Conservation (phyloP, 306 rosid species). For the Hippophae tibetana region DNA sequence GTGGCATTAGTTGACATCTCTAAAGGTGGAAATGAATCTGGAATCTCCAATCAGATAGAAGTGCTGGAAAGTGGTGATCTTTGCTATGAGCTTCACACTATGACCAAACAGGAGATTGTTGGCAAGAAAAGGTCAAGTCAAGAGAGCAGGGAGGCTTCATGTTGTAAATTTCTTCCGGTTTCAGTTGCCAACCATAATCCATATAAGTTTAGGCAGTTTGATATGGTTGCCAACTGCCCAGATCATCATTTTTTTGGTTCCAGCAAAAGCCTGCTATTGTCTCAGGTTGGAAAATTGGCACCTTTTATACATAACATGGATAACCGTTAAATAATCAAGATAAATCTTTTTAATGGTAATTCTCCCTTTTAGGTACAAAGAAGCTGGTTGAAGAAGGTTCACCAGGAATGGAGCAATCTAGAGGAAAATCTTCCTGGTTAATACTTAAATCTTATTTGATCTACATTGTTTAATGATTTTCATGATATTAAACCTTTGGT, state of each 20-base stretch:
- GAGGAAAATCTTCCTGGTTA: slow-evolving; percentile 83
- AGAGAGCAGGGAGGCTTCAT: slow-evolving; percentile 21
- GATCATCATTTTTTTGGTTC: slow-evolving; percentile 67
- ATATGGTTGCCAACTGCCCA: slow-evolving; percentile 50
- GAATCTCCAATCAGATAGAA: slow-evolving; percentile 30
- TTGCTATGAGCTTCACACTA: slow-evolving; percentile 27
- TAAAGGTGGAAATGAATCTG: slow-evolving; percentile 41
- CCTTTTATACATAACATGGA: background rate
- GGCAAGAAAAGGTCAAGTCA: slow-evolving; percentile 23
- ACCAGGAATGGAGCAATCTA: slow-evolving; percentile 83
- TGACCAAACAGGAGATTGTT: slow-evolving; percentile 21
- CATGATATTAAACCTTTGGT: background rate
- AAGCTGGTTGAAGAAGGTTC: slow-evolving; percentile 81
- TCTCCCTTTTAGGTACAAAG: slow-evolving; percentile 43
- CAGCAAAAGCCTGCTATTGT: slow-evolving; percentile 37
- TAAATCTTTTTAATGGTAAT: slow-evolving; percentile 5
- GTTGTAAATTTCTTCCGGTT: slow-evolving; percentile 22
- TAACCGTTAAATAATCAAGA: slow-evolving; percentile 5
- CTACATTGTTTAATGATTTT: slow-evolving; percentile 3
- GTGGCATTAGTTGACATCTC: slow-evolving; percentile 33
- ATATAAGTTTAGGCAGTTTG: slow-evolving; percentile 54
- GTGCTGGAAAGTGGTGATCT: slow-evolving; percentile 29
- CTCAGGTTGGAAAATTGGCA: slow-evolving; percentile 54
- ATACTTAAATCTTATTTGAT: slow-evolving; percentile 19
- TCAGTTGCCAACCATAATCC: slow-evolving; percentile 25